These are phyloP conservation scores for Fusarium sp. DNA, from an alignment of 2,329 filamentous ascomycete species.

Conservation along the genomic window DNA sequence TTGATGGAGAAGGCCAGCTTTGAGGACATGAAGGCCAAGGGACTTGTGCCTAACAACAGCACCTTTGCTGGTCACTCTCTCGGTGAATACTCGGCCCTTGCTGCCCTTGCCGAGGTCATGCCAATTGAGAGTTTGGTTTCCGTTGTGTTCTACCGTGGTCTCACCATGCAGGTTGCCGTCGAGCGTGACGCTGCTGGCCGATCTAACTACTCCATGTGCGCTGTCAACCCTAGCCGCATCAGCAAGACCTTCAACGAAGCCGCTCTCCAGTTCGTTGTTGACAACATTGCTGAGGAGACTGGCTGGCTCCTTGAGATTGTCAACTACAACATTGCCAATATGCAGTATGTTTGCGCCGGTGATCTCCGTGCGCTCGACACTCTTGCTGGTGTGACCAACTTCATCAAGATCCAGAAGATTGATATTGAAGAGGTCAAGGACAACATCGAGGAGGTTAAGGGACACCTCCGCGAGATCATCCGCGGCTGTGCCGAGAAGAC, in stretches of 20 bases:
- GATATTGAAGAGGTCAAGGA: constrained; percentile 94
- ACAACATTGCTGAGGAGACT: constrained; percentile 92
- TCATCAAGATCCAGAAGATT: constrained; percentile 94
- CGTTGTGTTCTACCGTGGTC: constrained; percentile 97
- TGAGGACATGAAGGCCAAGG: constrained; percentile 98
- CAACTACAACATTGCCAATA: constrained; percentile 87
- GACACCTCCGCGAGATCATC: constrained; percentile 90
- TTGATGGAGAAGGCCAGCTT: constrained; percentile 99
- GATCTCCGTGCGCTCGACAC: constrained; percentile 76
- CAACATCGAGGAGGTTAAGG: constrained; percentile 90
- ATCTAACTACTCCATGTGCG: constrained; percentile 99
- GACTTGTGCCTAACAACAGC: constrained; percentile 93
- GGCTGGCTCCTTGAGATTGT: constrained; percentile 98
- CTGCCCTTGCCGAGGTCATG: constrained; percentile 97
- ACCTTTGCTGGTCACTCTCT: constrained; percentile 98
- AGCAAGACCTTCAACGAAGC: constrained; percentile 99
- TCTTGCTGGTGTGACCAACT: constrained; percentile 85
- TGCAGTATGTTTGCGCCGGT: constrained; percentile 78
- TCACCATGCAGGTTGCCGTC: constrained; percentile 99
- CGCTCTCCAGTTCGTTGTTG: constrained; percentile 94
- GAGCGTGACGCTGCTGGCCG: constrained; percentile 92
- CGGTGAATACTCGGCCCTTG: constrained; percentile 96
- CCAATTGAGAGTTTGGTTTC: constrained; percentile 99
- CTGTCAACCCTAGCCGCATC: constrained; percentile 97
- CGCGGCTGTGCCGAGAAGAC: constrained; percentile 86